Evolutionary conservation across 495 filamentous ascomycete genomes (phyloP).

Genomic region (Aspergillus indologenus): DNA sequence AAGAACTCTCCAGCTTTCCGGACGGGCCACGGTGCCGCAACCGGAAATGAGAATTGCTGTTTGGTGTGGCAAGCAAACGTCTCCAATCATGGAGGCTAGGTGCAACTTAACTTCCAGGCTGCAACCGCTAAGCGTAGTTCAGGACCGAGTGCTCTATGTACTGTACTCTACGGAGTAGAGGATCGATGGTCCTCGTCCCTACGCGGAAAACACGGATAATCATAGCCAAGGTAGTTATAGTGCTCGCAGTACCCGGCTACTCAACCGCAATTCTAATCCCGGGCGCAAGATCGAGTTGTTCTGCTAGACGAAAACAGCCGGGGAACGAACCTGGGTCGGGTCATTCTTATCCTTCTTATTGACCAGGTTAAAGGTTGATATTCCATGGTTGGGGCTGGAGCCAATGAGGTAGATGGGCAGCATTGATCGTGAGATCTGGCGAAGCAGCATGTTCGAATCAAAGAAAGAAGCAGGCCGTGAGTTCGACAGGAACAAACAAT

Average conservation of each 20-base stretch:
- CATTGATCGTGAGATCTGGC: neutral
- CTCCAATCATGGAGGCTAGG: too few species aligned
- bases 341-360: too few species aligned
- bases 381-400: neutral
- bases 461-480: neutral
- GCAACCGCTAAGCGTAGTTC: neutral
- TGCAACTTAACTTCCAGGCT: neutral
- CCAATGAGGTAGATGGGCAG: neutral
- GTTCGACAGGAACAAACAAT: neutral
- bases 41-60: neutral
- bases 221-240: too few species aligned
- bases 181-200: too few species aligned
- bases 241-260: too few species aligned
- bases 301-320: too few species aligned
- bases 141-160: neutral
- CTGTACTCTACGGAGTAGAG: neutral
- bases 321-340: too few species aligned
- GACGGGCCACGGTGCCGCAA: neutral
- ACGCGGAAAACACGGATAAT: too few species aligned
- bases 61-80: neutral
- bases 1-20: neutral
- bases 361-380: neutral
- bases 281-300: too few species aligned
- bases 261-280: too few species aligned
- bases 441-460: neutral